Percentiles rank a stretch among this genome's conserved stretches.
phyloP scores from a whole-genome alignment of 352 stramenopile genomes.

The Pythium utonaiense region DNA sequence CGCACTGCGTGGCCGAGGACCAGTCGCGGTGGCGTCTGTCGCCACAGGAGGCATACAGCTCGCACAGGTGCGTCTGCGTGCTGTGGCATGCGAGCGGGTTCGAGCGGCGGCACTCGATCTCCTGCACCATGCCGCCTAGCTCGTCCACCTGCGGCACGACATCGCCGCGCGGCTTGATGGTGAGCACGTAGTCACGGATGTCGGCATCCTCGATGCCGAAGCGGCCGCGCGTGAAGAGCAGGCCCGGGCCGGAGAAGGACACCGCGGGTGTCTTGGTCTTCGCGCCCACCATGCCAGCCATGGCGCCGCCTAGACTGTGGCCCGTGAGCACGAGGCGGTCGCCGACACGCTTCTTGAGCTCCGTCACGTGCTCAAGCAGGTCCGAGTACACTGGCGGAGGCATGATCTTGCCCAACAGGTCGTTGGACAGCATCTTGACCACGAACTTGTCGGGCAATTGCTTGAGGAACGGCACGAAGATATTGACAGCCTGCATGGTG shows the following conservation, averaged over 20 bases:
- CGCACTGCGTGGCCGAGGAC: constrained; percentile 67
- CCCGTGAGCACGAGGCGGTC: constrained; percentile 77
- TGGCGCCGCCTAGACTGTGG: constrained; percentile 79
- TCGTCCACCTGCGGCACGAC: constrained; percentile 81
- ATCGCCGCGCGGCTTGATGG: constrained; percentile 75
- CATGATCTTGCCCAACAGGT: constrained; percentile 63
- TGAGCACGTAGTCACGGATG: constrained; percentile 84
- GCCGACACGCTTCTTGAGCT: constrained; percentile 60
- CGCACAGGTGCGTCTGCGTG: constrained; percentile 80
- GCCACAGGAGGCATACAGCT: constrained; percentile 77
- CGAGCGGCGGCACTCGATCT: constrained; percentile 77
- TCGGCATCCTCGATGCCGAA: constrained; percentile 68
- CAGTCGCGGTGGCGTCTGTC: constrained; percentile 79
- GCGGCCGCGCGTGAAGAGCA: constrained; percentile 77
- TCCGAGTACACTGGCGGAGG: constrained; percentile 75
- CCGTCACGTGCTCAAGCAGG: constrained; percentile 57
- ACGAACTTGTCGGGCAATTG: constrained; percentile 75
- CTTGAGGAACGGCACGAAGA: constrained; percentile 85
- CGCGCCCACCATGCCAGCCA: constrained; percentile 82
- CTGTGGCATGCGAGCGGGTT: constrained; percentile 84
- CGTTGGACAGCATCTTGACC: constrained; percentile 82
- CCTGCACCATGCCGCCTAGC: constrained; percentile 82
- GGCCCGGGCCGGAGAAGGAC: constrained; percentile 76
- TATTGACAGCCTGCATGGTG: constrained; percentile 84
- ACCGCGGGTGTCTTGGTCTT: constrained; percentile 77